These are phyloP conservation scores for Acrasis kona DNA, from an alignment of 78 protist genomes.

Conservation along the genomic window DNA sequence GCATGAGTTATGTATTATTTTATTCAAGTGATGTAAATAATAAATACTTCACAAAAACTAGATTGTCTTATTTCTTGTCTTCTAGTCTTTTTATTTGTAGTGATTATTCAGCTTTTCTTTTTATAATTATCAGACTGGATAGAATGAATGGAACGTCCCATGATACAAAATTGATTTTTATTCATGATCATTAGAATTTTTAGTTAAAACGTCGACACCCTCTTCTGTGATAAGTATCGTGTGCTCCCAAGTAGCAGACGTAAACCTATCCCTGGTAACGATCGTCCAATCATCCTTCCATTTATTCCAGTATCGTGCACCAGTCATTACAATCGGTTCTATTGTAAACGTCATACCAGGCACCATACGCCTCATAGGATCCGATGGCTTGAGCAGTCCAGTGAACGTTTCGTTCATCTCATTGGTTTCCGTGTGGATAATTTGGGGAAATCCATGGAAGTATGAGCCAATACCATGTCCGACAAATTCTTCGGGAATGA, in stretches of 20 bases:
- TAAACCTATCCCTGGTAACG: constrained; percentile 78
- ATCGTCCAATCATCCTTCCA: constrained; percentile 96
- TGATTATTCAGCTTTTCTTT: background rate
- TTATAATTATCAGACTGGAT: too few relatives aligned
- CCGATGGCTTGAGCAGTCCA: background rate
- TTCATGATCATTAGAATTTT: too few relatives aligned
- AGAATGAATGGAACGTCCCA: too few relatives aligned
- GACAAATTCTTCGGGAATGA: constrained; percentile 63
- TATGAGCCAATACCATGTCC: constrained; percentile 89
- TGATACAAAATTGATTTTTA: too few relatives aligned
- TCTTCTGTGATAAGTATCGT: constrained; percentile 77
- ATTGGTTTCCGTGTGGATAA: constrained; percentile 74
- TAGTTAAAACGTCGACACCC: constrained; percentile 75
- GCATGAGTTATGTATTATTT: too few relatives aligned
- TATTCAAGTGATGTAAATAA: too few relatives aligned
- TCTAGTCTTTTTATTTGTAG: background rate
- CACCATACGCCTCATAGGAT: constrained; percentile 61
- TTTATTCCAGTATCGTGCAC: constrained; percentile 30
- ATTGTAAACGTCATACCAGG: constrained; percentile 89
- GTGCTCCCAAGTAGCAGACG: constrained; percentile 97
- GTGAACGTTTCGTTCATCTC: constrained; percentile 74
- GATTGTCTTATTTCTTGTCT: background rate
- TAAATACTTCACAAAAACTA: too few relatives aligned
- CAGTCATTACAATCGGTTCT: constrained; percentile 91
- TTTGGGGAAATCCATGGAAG: constrained; percentile 83